These are phyloP conservation scores for Rhododendron ferrugineum DNA, from an alignment of 148 eudicot species.

Conservation along the genomic window DNA sequence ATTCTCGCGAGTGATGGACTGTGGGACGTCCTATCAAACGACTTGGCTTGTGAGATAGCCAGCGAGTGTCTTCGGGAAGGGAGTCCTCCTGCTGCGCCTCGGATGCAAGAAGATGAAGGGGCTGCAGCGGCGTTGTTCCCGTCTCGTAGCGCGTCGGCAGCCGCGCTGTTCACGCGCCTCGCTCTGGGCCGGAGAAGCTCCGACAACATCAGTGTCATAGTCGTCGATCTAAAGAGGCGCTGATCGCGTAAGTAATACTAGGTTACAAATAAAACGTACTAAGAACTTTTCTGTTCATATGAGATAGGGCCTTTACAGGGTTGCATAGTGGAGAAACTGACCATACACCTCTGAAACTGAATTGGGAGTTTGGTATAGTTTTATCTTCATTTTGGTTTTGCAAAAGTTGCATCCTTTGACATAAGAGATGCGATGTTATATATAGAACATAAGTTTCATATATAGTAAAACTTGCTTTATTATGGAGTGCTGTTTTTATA, in stretches of 20 bases:
- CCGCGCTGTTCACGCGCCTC: slow-evolving; percentile 36
- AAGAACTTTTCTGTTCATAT: not conserved
- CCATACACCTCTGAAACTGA: not conserved
- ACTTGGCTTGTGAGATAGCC: slow-evolving; percentile 29
- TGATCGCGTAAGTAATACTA: not conserved
- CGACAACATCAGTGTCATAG: slow-evolving; percentile 46
- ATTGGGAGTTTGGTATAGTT: not conserved
- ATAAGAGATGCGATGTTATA: not conserved
- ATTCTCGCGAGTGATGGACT: slow-evolving; percentile 43
- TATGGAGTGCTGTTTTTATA: not conserved
- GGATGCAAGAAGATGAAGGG: not conserved
- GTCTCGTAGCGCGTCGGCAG: slow-evolving; percentile 28
- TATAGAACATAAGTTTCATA: not conserved
- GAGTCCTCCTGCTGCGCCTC: not conserved
- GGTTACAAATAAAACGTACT: not conserved
- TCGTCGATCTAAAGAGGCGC: slow-evolving; percentile 32
- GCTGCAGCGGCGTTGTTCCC: not conserved
- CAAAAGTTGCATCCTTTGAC: not conserved
- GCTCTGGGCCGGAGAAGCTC: slow-evolving; percentile 33
- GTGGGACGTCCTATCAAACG: slow-evolving; percentile 36
- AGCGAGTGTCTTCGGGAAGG: slow-evolving; percentile 23
- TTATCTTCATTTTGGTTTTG: not conserved
- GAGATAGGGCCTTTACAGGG: not conserved
- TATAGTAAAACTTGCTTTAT: not conserved
- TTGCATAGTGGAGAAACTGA: not conserved